Percentiles rank a stretch among this genome's conserved stretches.
phyloP scores from a whole-genome alignment of 306 rosid genomes.

The Prunus davidiana region DNA sequence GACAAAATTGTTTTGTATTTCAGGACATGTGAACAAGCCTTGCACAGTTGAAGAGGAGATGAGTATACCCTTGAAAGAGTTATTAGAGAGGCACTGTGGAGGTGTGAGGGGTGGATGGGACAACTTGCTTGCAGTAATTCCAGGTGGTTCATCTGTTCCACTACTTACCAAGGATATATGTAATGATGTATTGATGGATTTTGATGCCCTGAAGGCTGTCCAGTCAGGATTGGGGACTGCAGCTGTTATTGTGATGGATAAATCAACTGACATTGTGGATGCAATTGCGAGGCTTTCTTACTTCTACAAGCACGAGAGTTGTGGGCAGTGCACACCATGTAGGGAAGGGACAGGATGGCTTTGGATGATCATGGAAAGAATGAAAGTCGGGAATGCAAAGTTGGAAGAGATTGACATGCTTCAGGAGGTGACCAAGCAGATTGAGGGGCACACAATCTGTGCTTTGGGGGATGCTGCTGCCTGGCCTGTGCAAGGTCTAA shows the following conservation, averaged over 20 bases:
- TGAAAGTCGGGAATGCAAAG: slow-evolving; percentile 97
- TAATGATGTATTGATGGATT: slow-evolving; percentile 94
- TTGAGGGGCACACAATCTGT: slow-evolving; percentile 96
- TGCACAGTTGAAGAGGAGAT: slow-evolving; percentile 99
- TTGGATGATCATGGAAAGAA: slow-evolving; percentile 98
- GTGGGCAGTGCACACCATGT: slow-evolving; percentile 99
- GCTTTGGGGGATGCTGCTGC: slow-evolving; percentile 99
- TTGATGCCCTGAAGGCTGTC: slow-evolving; percentile 91
- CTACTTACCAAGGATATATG: slow-evolving; percentile 82
- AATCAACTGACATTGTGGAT: slow-evolving; percentile 93
- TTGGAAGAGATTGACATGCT: slow-evolving; percentile 99
- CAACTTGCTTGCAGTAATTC: slow-evolving; percentile 89
- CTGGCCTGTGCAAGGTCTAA: slow-evolving; percentile 99
- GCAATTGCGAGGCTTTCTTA: slow-evolving; percentile 98
- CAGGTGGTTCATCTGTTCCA: slow-evolving; percentile 99
- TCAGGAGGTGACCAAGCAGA: slow-evolving; percentile 97
- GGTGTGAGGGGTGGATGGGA: slow-evolving; percentile 99
- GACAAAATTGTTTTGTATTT: slow-evolving; percentile 82
- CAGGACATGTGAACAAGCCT: slow-evolving; percentile 98
- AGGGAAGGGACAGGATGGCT: slow-evolving; percentile 99
- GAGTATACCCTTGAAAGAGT: slow-evolving; percentile 93
- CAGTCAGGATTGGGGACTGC: slow-evolving; percentile 93
- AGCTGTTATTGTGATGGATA: slow-evolving; percentile 99
- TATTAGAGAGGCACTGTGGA: slow-evolving; percentile 98
- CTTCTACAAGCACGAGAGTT: slow-evolving; percentile 98